These are phyloP conservation scores for Raphidocelis subcapitata DNA, from an alignment of 139 green algal species.

Conservation along the genomic window DNA sequence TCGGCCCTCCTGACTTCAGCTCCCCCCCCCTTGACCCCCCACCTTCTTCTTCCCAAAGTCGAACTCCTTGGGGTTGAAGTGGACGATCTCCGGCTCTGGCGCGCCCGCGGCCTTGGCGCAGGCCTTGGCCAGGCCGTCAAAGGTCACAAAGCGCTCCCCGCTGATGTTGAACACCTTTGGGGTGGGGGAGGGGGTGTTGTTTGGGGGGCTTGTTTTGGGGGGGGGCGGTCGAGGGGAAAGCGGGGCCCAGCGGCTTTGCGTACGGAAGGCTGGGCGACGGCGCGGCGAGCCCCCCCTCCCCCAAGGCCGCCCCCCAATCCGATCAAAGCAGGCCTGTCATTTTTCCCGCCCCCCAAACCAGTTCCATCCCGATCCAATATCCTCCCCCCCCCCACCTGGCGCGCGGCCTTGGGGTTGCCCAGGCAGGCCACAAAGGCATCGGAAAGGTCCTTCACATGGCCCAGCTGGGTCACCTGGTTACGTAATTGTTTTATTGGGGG, in stretches of 20 bases:
- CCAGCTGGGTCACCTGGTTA: conserved; percentile 65
- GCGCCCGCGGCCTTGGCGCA: conserved; percentile 86
- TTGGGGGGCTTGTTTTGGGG: conserved; percentile 14
- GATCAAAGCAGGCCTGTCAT: too few relatives aligned
- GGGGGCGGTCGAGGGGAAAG: too few relatives aligned
- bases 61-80: conserved; percentile 96
- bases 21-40: neutral
- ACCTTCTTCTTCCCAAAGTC: conserved; percentile 87
- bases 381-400: conserved; percentile 32
- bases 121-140: conserved; percentile 92
- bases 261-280: too few relatives aligned
- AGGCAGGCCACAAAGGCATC: conserved; percentile 78
- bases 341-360: too few relatives aligned
- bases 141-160: conserved; percentile 87
- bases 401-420: conserved; percentile 74
- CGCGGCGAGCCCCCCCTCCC: too few relatives aligned
- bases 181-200: conserved; percentile 35
- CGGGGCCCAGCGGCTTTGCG: too few relatives aligned
- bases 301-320: too few relatives aligned
- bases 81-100: conserved; percentile 87
- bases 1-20: too few relatives aligned
- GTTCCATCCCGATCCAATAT: too few relatives aligned
- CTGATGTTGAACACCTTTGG: conserved; percentile 75
- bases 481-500: neutral
- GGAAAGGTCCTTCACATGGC: conserved; percentile 90